A percentile compares a stretch with the other conserved stretches of the same genome.
These are phyloP conservation scores for Dentiscutata heterogama DNA, from an alignment of 371 early-diverging fungal genomes.

Conservation along the genomic window DNA sequence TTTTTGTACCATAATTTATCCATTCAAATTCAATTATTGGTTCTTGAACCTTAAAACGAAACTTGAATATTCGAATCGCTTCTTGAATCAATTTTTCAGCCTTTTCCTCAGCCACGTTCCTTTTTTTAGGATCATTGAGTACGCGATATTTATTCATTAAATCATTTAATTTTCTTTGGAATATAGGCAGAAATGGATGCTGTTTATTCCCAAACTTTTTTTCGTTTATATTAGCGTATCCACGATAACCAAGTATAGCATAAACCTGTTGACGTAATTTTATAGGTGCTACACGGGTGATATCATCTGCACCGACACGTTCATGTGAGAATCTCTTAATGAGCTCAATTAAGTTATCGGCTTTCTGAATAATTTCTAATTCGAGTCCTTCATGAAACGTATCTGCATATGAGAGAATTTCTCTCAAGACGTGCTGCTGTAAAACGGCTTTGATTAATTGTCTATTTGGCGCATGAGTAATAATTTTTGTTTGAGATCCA, in stretches of 20 bases:
- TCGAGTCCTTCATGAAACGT: neutral
- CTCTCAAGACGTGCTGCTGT: conserved; percentile 10
- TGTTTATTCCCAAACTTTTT: no score
- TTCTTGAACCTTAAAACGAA: conserved; percentile 13
- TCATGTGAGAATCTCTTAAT: neutral
- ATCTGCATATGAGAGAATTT: neutral
- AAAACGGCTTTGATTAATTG: neutral
- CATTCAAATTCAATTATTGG: neutral
- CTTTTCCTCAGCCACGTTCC: neutral
- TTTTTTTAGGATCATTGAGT: neutral
- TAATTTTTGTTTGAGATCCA: neutral
- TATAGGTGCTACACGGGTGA: neutral
- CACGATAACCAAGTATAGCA: neutral
- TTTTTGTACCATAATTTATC: neutral
- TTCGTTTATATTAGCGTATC: neutral
- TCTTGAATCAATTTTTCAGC: conserved; percentile 21
- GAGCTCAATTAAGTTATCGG: neutral
- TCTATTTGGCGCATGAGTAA: neutral
- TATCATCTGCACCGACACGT: conserved; percentile 19
- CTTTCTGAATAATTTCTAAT: neutral
- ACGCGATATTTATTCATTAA: conserved; percentile 1
- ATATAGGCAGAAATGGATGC: no score
- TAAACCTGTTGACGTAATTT: conserved; percentile 42
- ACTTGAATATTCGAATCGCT: neutral
- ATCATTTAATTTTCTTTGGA: neutral